Percentiles rank a stretch among this genome's conserved stretches.
Conservation (phyloP, 352 stramenopile species). For the Phytopythium vexans region DNA sequence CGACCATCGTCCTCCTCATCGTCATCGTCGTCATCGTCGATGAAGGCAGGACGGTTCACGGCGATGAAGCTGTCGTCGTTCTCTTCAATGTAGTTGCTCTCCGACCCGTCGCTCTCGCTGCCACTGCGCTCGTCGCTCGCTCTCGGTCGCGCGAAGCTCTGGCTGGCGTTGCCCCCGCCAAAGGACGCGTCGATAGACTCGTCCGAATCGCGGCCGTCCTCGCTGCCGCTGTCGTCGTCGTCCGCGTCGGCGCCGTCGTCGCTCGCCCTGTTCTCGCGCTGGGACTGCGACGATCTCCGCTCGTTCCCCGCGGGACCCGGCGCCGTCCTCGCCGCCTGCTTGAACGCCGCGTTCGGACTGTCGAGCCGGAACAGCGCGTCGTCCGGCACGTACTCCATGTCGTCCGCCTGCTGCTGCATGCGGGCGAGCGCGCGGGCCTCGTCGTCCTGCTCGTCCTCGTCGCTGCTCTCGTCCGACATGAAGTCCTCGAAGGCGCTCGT, state of each 20-base stretch:
- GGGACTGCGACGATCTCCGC: no score
- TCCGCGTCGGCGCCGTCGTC: neutral
- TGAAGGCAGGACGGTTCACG: neutral
- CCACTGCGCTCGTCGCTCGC: neutral
- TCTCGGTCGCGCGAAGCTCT: no score
- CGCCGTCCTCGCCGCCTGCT: neutral
- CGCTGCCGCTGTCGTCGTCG: neutral
- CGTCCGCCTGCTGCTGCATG: constrained; percentile 54
- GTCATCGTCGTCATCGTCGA: constrained; percentile 3
- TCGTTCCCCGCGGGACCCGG: no score
- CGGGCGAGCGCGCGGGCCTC: constrained; percentile 19
- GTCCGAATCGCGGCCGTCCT: neutral
- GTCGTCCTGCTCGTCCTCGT: constrained; percentile 30
- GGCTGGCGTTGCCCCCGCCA: no score
- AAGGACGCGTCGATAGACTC: neutral
- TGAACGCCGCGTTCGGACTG: constrained; percentile 2
- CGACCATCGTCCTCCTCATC: neutral
- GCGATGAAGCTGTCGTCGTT: constrained; percentile 5
- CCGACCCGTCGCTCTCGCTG: neutral
- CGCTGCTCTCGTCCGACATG: constrained; percentile 33
- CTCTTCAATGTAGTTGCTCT: constrained; percentile 5
- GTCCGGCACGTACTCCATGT: constrained; percentile 29
- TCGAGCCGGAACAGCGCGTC: constrained; percentile 29
- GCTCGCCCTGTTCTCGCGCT: no score
- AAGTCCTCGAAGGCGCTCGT: constrained; percentile 33